Evolutionary conservation across 148 eudicot species (phyloP), one percentile per base, ranked within the genome.

Genomic region (Chenopodium album): DNA sequence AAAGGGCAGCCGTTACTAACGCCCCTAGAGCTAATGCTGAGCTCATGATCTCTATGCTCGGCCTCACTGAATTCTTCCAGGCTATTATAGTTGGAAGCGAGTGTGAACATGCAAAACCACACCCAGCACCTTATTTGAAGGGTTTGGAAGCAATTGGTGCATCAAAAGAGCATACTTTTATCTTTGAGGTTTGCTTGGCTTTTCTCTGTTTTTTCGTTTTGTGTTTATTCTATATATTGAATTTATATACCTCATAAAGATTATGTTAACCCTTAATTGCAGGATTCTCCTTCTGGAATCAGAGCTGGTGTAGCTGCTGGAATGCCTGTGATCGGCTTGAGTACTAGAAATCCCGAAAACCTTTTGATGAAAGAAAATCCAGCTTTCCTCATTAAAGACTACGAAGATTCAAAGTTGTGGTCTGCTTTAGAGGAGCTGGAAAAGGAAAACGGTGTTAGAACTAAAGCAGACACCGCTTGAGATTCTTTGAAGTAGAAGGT

Each of bases 251-350:
- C 19, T 13, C 2, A 20, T 3, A 8, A 56, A 7, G 71, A 76
- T 71, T 14, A 77, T 41, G 23, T 13, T 44, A 65, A 48, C 73
- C 60, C 68, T n/a, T 48, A 68, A 79, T 34, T 34, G 73, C 65
- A 93, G 99, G 99, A 95, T 84, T 95, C 98, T 48, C 91, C 87
- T 52, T 95, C 99, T 44, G 98, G 99, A 76, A 96, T 92, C 77
- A 92, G 84, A 87, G 99, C 99, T 50, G 99, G 99, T 17, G 95
- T 94, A n/a, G 98, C 94, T 20, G 98, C 99, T 62, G 97, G 97
- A 78, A 91, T 93, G 92, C 99, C 97, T 4, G 98, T 96, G 34
- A 86, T 96, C 63, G 99, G 98, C 41, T 82, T 96, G 79, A 79
- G 87, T 41, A 91, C 93, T 48, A 82, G 99, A 87, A 96, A 92